These are phyloP conservation scores for Aschersonia sp. DNA, from an alignment of 2,329 filamentous ascomycete species.

Conservation along the genomic window DNA sequence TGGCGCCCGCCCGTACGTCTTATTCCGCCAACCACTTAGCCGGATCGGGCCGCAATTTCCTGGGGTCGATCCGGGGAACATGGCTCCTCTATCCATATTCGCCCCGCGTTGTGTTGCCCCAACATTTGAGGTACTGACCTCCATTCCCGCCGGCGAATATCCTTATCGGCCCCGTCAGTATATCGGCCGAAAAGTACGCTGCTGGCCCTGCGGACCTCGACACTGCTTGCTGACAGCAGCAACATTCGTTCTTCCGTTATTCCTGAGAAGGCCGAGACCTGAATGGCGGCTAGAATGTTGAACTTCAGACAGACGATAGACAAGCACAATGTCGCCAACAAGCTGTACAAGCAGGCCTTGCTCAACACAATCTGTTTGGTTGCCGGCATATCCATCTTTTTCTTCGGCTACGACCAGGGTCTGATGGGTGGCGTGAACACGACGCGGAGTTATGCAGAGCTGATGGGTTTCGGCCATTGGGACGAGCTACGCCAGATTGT, in stretches of 20 bases:
- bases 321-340: conserved; percentile 27
- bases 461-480: conserved; percentile 31
- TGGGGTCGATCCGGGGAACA: too few species aligned
- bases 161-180: too few species aligned
- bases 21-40: too few species aligned
- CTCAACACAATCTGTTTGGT: conserved; percentile 48
- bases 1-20: too few species aligned
- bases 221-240: too few species aligned
- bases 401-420: conserved; percentile 36
- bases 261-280: neutral
- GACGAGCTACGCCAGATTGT: conserved; percentile 32
- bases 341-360: conserved; percentile 37
- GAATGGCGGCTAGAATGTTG: neutral
- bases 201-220: too few species aligned
- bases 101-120: too few species aligned
- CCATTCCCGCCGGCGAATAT: too few species aligned
- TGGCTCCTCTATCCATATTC: too few species aligned
- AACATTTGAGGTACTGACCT: too few species aligned
- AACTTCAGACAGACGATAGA: conserved; percentile 2
- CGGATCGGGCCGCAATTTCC: too few species aligned
- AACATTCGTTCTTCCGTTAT: neutral
- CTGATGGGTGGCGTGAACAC: conserved; percentile 37
- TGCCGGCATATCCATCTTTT: conserved; percentile 36
- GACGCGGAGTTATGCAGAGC: conserved; percentile 22
- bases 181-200: too few species aligned